These are phyloP conservation scores for Dictyostelium purpureum DNA, from an alignment of 78 protist genomes.

Conservation along the genomic window DNA sequence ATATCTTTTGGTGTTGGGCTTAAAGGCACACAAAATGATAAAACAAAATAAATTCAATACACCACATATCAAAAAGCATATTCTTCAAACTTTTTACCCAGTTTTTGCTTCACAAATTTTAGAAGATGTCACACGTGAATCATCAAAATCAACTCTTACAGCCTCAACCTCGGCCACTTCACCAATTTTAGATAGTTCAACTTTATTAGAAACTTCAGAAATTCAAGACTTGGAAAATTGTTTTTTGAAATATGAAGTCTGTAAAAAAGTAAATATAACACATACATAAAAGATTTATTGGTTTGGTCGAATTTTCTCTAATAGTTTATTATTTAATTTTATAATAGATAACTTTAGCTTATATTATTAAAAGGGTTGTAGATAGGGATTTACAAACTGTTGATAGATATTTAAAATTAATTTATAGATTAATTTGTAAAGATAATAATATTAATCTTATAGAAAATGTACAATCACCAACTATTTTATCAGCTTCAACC, in stretches of 20 bases:
- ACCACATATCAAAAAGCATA: constrained; percentile 46
- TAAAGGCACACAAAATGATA: background rate
- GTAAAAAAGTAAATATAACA: constrained; percentile 5
- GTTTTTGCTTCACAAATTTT: constrained; percentile 36
- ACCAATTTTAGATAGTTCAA: background rate
- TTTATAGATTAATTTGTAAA: background rate
- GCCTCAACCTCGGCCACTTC: background rate
- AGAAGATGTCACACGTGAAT: constrained; percentile 19
- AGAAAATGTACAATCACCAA: background rate
- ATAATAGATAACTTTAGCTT: constrained; percentile 1
- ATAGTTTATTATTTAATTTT: background rate
- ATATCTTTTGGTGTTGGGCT: constrained; percentile 4
- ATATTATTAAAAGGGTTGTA: constrained; percentile 19
- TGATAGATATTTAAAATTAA: constrained; percentile 45
- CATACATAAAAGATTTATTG: too few relatives aligned
- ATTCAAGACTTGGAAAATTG: constrained; percentile 18
- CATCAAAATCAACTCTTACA: background rate
- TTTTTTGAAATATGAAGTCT: constrained; percentile 14
- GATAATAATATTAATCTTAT: background rate
- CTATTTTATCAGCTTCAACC: background rate
- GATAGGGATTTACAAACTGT: constrained; percentile 20
- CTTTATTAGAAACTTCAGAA: background rate
- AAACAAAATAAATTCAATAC: background rate
- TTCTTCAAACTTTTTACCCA: constrained; percentile 54
- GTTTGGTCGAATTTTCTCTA: too few relatives aligned